These are phyloP conservation scores for Pyricularia sp. DNA, from an alignment of 2,329 filamentous ascomycete genomes.

Conservation along the genomic window DNA sequence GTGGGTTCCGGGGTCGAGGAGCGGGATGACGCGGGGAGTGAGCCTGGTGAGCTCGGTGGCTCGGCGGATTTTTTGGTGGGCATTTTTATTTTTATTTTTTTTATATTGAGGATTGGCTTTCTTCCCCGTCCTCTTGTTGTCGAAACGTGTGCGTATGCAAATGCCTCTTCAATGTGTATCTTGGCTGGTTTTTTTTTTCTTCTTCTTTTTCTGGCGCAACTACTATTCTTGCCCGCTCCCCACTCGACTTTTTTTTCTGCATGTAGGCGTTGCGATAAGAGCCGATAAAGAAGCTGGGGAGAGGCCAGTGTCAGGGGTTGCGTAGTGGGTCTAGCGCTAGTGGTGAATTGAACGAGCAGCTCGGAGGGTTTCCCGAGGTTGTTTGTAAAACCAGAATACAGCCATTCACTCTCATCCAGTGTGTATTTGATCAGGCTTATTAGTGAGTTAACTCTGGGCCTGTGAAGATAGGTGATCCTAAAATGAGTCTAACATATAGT, in stretches of 20 bases:
- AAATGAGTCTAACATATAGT: not conserved
- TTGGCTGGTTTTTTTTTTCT: not conserved
- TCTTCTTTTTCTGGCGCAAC: not conserved
- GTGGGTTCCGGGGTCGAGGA: not conserved
- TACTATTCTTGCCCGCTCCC: not conserved
- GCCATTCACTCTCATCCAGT: not conserved
- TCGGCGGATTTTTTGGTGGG: not conserved
- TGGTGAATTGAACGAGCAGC: not conserved
- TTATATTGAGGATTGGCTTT: not conserved
- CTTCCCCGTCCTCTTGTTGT: not conserved
- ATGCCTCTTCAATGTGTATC: not conserved
- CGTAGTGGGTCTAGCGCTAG: not conserved
- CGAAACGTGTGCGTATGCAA: not conserved
- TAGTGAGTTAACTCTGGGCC: not conserved
- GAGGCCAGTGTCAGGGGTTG: not conserved
- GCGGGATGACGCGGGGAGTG: not conserved
- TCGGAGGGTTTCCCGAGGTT: not conserved
- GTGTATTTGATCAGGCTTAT: not conserved
- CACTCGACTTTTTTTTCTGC: not conserved
- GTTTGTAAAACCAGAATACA: not conserved
- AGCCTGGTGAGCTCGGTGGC: not conserved
- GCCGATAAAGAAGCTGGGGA: not conserved
- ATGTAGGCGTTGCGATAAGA: not conserved
- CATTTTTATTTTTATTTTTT: not conserved
- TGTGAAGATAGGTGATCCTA: not conserved